Evolutionary conservation across 108 stramenopile species (phyloP).

Genomic region (Schizochytrium sp.): DNA sequence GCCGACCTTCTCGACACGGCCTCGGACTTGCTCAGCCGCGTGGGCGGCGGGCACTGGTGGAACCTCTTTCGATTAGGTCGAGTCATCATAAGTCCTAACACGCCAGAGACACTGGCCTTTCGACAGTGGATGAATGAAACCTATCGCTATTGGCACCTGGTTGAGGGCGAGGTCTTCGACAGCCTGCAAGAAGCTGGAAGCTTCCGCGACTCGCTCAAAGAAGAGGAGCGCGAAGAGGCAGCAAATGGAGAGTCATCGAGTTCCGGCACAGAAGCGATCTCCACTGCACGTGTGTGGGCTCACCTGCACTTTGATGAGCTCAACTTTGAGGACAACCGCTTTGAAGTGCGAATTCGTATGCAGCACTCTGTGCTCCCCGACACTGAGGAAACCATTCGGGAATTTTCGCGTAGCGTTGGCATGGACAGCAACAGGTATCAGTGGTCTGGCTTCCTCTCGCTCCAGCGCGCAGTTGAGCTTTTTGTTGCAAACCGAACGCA

Average conservation of each 20-base stretch:
- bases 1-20: neutral
- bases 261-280: too few species aligned
- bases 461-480: neutral
- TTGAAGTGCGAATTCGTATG: neutral
- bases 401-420: neutral
- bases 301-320: conserved; percentile 10
- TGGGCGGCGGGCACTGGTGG: neutral
- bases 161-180: neutral
- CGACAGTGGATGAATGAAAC: neutral
- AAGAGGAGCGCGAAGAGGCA: neutral
- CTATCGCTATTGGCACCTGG: neutral
- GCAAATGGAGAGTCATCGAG: neutral
- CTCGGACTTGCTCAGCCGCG: neutral
- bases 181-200: neutral
- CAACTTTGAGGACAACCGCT: neutral
- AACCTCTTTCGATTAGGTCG: neutral
- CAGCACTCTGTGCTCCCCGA: neutral
- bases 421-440: neutral
- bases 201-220: neutral
- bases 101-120: neutral
- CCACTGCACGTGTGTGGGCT: neutral
- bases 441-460: neutral
- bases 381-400: neutral
- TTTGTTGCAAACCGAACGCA: neutral
- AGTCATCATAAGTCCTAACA: neutral